Percentiles rank a stretch among this genome's conserved stretches.
These are phyloP conservation scores for Acrocalymma vagum DNA, from an alignment of 2,329 filamentous ascomycete species.

Conservation along the genomic window DNA sequence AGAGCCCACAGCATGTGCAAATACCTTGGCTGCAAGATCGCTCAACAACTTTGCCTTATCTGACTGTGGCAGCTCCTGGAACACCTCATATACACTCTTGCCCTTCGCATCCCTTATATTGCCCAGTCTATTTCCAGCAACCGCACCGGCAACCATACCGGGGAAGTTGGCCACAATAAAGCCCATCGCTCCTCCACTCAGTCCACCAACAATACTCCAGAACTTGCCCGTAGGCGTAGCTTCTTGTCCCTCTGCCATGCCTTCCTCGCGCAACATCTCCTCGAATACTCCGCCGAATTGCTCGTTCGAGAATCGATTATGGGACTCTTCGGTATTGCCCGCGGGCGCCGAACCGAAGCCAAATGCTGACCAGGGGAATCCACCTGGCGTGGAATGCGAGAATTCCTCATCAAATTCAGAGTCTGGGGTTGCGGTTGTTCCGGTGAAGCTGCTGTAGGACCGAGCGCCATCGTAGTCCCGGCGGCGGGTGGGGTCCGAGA, in stretches of 20 bases:
- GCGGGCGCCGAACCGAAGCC: conserved; percentile 61
- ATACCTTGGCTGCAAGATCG: conserved; percentile 85
- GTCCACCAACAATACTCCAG: conserved; percentile 85
- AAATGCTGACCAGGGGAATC: conserved; percentile 82
- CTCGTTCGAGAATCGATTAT: conserved; percentile 70
- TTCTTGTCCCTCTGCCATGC: conserved; percentile 74
- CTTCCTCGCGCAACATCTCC: conserved; percentile 63
- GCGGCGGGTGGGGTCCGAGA: conserved; percentile 80
- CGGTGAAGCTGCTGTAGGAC: conserved; percentile 58
- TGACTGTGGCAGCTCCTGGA: conserved; percentile 83
- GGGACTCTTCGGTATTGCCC: conserved; percentile 55
- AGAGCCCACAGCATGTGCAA: conserved; percentile 74
- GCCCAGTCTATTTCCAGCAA: conserved; percentile 91
- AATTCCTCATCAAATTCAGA: conserved; percentile 61
- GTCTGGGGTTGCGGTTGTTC: conserved; percentile 53
- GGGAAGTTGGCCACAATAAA: conserved; percentile 96
- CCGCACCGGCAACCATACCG: conserved; percentile 86
- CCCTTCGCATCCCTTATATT: conserved; percentile 88
- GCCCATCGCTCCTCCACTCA: conserved; percentile 88
- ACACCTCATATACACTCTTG: conserved; percentile 95
- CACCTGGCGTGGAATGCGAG: conserved; percentile 47
- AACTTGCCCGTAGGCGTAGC: conserved; percentile 74
- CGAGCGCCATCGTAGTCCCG: conserved; percentile 85
- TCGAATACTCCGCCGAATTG: conserved; percentile 80
- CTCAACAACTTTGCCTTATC: conserved; percentile 84